Percentiles rank a stretch among this genome's conserved stretches.
Conservation (phyloP, 345 rosid species). For the Triadica sebifera region DNA sequence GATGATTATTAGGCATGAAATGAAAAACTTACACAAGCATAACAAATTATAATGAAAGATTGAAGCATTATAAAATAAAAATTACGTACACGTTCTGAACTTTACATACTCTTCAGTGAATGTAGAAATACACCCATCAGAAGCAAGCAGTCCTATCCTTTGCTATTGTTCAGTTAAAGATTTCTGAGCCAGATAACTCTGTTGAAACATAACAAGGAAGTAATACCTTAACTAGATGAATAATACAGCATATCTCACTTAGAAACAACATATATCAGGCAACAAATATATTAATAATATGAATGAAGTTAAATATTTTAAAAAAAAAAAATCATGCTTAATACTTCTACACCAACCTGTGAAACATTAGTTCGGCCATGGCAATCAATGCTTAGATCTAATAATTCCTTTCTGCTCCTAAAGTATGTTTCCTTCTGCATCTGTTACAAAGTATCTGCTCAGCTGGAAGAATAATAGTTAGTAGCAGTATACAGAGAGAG, state of each 20-base stretch:
- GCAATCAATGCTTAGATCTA: constrained; percentile 95
- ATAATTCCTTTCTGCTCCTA: constrained; percentile 87
- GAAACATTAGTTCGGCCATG: constrained; percentile 96
- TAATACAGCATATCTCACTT: neutral
- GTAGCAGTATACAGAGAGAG: constrained; percentile 38
- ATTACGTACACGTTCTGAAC: constrained; percentile 68
- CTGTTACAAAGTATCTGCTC: constrained; percentile 85
- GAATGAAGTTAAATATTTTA: neutral
- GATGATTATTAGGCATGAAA: constrained; percentile 3
- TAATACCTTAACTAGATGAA: neutral
- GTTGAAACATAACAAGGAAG: constrained; percentile 28
- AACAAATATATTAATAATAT: constrained; percentile 19
- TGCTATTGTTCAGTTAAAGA: constrained; percentile 63
- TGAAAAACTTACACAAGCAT: neutral
- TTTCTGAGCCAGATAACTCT: constrained; percentile 84
- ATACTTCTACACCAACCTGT: constrained; percentile 53
- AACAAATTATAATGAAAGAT: constrained; percentile 14
- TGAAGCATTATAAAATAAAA: neutral
- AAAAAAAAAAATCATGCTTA: neutral
- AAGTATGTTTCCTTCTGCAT: constrained; percentile 58
- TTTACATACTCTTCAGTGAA: constrained; percentile 58
- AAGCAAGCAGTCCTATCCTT: constrained; percentile 52
- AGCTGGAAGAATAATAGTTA: constrained; percentile 59
- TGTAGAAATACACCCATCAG: constrained; percentile 61
- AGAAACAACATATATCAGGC: constrained; percentile 8